Conservation (phyloP, 2,329 filamentous ascomycete species). For the Alternaria angustiovoidea region DNA sequence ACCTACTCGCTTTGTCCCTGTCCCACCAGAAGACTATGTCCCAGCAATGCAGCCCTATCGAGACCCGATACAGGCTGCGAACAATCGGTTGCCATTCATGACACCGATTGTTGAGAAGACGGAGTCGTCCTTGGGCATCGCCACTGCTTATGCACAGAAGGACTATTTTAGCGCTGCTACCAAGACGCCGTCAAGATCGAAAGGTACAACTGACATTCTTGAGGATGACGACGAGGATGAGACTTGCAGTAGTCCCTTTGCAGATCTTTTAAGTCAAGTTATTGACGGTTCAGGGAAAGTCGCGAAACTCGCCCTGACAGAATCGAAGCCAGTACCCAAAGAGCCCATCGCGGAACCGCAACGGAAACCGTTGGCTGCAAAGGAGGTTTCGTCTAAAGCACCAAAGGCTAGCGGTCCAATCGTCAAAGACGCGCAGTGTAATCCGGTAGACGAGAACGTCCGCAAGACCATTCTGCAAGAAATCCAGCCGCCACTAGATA, state of each 20-base stretch:
- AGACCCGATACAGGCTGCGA: slow-evolving; percentile 79
- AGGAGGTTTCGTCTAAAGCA: slow-evolving; percentile 50
- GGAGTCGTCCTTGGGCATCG: slow-evolving; percentile 77
- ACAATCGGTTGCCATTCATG: slow-evolving; percentile 96
- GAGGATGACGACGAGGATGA: slow-evolving; percentile 52
- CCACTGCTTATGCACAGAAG: slow-evolving; percentile 58
- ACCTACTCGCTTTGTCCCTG: slow-evolving; percentile 74
- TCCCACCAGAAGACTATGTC: slow-evolving; percentile 87
- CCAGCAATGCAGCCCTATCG: slow-evolving; percentile 81
- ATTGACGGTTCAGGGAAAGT: slow-evolving; percentile 54
- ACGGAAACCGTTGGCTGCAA: slow-evolving; percentile 32
- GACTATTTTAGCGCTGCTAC: slow-evolving; percentile 74
- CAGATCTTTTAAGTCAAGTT: slow-evolving; percentile 66
- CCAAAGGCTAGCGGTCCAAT: slow-evolving; percentile 70
- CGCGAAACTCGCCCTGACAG: slow-evolving; percentile 61
- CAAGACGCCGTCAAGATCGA: slow-evolving; percentile 79
- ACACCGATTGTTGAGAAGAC: slow-evolving; percentile 97
- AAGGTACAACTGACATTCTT: slow-evolving; percentile 50
- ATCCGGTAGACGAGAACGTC: slow-evolving; percentile 82
- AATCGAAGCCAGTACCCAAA: slow-evolving; percentile 48
- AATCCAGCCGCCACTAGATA: slow-evolving; percentile 74
- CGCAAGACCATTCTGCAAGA: slow-evolving; percentile 77
- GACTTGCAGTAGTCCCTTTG: slow-evolving; percentile 74
- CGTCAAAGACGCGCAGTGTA: slow-evolving; percentile 84
- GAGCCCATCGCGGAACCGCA: slow-evolving; percentile 22